A percentile compares a stretch with the other conserved stretches of the same genome.
phyloP scores from a whole-genome alignment of 805 yeast genomes.

The Pichia membranifaciens region DNA sequence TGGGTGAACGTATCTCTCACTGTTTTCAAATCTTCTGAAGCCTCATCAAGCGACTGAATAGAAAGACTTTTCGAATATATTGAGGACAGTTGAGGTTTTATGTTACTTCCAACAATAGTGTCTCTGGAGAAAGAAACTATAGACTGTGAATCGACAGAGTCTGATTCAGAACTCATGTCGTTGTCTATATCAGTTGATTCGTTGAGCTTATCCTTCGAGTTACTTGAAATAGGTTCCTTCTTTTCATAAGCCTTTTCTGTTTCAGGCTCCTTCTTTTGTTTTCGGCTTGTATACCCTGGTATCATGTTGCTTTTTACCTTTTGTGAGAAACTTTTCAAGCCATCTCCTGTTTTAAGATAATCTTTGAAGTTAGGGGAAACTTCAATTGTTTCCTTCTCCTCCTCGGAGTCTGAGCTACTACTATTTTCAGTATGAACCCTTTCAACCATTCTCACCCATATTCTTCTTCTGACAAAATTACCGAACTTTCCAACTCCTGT shows the following conservation, averaged over 20 bases:
- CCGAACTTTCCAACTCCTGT: slow-evolving; percentile 46
- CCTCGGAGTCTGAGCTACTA: not conserved
- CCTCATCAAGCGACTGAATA: not conserved
- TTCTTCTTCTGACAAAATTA: slow-evolving; percentile 43
- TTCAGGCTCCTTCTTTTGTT: not conserved
- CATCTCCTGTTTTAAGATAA: not conserved
- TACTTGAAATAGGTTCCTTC: not conserved
- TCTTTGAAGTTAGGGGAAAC: not conserved
- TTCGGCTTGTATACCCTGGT: not conserved
- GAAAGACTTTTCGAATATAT: not conserved
- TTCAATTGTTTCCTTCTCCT: not conserved
- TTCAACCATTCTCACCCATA: slow-evolving; percentile 39
- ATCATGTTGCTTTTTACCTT: not conserved
- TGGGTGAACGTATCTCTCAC: not conserved
- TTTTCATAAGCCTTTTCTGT: not conserved
- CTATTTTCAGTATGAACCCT: not conserved
- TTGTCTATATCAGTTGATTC: not conserved
- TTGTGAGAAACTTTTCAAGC: not conserved
- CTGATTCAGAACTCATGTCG: not conserved
- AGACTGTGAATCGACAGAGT: not conserved
- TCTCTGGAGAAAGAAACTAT: slow-evolving; percentile 2
- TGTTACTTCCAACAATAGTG: not conserved
- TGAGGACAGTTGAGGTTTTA: not conserved
- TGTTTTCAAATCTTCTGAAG: not conserved
- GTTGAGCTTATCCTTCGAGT: not conserved